Percentiles rank a stretch among this genome's conserved stretches.
Evolutionary conservation across 306 rosid species (phyloP).

Genomic region (Medicago arabica): DNA sequence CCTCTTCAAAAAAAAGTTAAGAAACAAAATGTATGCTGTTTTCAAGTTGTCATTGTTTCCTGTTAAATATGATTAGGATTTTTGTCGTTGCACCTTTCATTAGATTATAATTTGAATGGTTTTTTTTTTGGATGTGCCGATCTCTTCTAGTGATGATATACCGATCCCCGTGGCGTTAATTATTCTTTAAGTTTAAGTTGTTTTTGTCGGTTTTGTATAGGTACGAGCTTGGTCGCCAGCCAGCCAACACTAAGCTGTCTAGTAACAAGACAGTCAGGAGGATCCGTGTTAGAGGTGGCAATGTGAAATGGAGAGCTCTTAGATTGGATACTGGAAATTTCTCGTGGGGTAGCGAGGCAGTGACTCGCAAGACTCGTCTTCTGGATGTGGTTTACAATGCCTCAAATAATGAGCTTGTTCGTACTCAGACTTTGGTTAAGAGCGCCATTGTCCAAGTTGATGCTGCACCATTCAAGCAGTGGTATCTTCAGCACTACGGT

Average conservation of each 20-base stretch:
- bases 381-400: constrained; percentile 64
- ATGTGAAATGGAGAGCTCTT: constrained; percentile 65
- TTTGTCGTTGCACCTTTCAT: background rate
- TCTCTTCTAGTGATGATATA: background rate
- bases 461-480: constrained; percentile 67
- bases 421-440: constrained; percentile 62
- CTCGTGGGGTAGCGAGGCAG: constrained; percentile 67
- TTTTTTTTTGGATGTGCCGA: background rate
- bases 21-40: background rate
- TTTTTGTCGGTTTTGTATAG: constrained; percentile 19
- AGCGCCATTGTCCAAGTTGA: constrained; percentile 66
- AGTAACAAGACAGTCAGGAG: constrained; percentile 64
- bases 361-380: constrained; percentile 61
- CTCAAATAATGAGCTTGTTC: constrained; percentile 65
- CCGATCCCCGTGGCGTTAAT: background rate
- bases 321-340: constrained; percentile 65
- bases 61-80: background rate
- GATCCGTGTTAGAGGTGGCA: constrained; percentile 63
- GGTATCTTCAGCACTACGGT: constrained; percentile 70
- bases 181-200: background rate
- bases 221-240: constrained; percentile 69
- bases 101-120: background rate
- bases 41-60: background rate
- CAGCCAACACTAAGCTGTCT: constrained; percentile 61
- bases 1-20: too few species aligned